Conservation (phyloP, 192 early-diverging fungal genomes). For the Linnemannia elongata region DNA sequence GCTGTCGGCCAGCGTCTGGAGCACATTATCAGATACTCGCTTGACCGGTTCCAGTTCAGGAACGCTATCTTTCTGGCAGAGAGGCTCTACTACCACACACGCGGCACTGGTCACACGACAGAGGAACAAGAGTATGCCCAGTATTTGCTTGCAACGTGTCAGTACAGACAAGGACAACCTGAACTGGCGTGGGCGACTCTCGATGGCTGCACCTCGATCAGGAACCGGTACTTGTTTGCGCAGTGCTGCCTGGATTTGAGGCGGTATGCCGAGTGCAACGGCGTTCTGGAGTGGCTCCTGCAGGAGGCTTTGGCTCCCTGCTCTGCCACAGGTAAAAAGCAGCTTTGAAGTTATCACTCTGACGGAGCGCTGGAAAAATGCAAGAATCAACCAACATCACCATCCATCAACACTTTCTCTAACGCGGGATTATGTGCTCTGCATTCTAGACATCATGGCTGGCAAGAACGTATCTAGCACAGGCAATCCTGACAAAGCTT, state of each 20-base stretch:
- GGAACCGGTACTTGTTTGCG: slow-evolving; percentile 55
- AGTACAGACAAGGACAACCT: slow-evolving; percentile 50
- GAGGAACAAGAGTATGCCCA: slow-evolving; percentile 41
- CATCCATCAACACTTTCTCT: background rate
- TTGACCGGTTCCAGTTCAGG: slow-evolving; percentile 58
- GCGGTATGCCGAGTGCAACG: slow-evolving; percentile 44
- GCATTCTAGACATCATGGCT: slow-evolving; percentile 8
- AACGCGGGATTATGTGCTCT: background rate
- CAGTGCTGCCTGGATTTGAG: slow-evolving; percentile 61
- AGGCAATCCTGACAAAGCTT: slow-evolving; percentile 27
- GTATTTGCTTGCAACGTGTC: slow-evolving; percentile 56
- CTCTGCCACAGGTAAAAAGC: slow-evolving; percentile 9
- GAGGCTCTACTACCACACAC: slow-evolving; percentile 34
- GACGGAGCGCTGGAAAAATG: background rate
- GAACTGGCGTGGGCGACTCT: slow-evolving; percentile 50
- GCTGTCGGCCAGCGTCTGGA: slow-evolving; percentile 35
- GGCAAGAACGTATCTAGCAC: background rate
- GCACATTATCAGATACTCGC: slow-evolving; percentile 49
- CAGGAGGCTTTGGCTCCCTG: slow-evolving; percentile 13
- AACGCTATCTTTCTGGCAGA: slow-evolving; percentile 61
- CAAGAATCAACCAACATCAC: background rate
- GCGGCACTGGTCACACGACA: slow-evolving; percentile 12
- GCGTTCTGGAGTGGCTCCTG: slow-evolving; percentile 37
- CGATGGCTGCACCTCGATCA: slow-evolving; percentile 34
- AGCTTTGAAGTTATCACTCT: background rate